Evolutionary conservation across 2,329 filamentous ascomycete genomes (phyloP).

Genomic region (Monosporascus sp.): DNA sequence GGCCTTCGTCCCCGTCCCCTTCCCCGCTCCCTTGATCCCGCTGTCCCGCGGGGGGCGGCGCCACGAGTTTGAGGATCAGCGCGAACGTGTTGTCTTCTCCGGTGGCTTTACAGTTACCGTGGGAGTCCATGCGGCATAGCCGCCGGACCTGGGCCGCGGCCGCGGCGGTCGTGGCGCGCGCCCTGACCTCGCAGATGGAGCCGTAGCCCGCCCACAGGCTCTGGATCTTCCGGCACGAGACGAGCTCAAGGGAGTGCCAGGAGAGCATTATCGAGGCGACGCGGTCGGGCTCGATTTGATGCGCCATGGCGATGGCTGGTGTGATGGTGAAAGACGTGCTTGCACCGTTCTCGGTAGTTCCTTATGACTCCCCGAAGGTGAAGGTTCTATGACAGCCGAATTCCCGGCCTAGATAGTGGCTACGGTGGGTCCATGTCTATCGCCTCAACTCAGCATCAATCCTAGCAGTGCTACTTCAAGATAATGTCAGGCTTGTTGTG

Average conservation of each 20-base stretch:
- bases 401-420: too few relatives aligned
- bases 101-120: neutral
- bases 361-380: too few relatives aligned
- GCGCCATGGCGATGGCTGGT: conserved; percentile 2
- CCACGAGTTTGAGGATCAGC: conserved; percentile 57
- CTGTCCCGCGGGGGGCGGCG: conserved; percentile 35
- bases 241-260: conserved; percentile 34
- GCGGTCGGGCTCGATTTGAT: conserved; percentile 18
- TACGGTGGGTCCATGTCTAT: too few relatives aligned
- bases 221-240: conserved; percentile 35
- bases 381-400: too few relatives aligned
- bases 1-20: conserved; percentile 49
- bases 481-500: too few relatives aligned
- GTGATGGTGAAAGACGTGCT: too few relatives aligned
- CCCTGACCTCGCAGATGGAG: conserved; percentile 51
- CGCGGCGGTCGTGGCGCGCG: conserved; percentile 27
- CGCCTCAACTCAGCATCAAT: too few relatives aligned
- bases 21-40: conserved; percentile 6
- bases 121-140: neutral
- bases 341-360: too few relatives aligned
- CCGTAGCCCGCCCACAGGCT: conserved; percentile 49
- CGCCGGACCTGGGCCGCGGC: conserved; percentile 8
- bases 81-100: conserved; percentile 19
- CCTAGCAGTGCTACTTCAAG: too few relatives aligned
- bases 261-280: conserved; percentile 37